Base-by-base conservation (phyloP, 2,329 filamentous ascomycete species). In the Neofusicoccum parvum region DNA sequence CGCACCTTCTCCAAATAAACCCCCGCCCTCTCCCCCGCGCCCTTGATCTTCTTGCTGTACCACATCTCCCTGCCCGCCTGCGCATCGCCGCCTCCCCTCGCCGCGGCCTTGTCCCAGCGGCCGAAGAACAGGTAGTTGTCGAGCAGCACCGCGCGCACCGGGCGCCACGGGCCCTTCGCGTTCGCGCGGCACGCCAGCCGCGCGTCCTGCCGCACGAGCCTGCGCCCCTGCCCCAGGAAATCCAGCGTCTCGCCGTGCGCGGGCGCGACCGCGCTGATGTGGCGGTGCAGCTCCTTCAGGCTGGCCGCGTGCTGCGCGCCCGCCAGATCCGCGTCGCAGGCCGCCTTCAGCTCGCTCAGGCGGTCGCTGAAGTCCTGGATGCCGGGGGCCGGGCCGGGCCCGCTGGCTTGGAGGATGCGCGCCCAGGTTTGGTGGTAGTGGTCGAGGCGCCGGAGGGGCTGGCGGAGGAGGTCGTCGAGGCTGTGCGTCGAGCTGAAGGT, bases 121-220 rank as follows among this genome's bases (percentile, higher is more conserved):
- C 72, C 74, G 71, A 73, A 75, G 4, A 75, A 60, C 9, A 75
- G 59, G 45, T 66, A 72, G 48, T 75, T 73, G 36, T 76, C 73
- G 2, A 76, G 63, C n/a, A 75, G 65, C 15, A 74, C 65, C 12
- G 66, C 70, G 20, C 74, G 70, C 1, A 75, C 68, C 45, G 70
- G 41, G 15, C 68, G 62, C 74, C 74, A 76, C 15, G 69, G 46
- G 1, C 74, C 74, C 43, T 71, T 69, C 17, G 71, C 69, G n/a
- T 71, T 72, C n/a, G 70, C 34, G 58, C 73, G 73, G 62, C 75
- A 70, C 15, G 72, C 72, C 59, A 75, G 68, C 11, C 58, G 58
- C 1, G 70, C 72, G 5, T 32, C 27, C 65, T 74, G 72, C 45
- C 67, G 58, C n/a, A 65, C 62, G 11, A 76, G 60, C 5, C 68